A percentile compares a stretch with the other conserved stretches of the same genome.
phyloP scores from a whole-genome alignment of 495 filamentous ascomycete genomes.

The Elasticomyces elasticus region DNA sequence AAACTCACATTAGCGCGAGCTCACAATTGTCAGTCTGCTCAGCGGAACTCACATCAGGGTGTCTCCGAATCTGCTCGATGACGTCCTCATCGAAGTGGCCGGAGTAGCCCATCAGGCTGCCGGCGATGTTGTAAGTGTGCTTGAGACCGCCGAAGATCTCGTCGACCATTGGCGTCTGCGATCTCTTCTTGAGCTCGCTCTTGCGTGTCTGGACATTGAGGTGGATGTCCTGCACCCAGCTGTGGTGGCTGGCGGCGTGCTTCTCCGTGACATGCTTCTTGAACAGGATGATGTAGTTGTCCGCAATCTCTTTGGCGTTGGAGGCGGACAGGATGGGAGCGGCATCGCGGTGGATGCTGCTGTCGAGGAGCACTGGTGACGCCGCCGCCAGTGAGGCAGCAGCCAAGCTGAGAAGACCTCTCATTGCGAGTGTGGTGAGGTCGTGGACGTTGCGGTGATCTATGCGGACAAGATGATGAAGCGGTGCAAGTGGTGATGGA shows the following conservation, averaged over 20 bases:
- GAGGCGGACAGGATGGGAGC: conserved; percentile 80
- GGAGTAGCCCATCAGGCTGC: conserved; percentile 76
- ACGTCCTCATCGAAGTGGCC: conserved; percentile 90
- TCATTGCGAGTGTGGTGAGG: conserved; percentile 48
- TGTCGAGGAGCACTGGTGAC: conserved; percentile 61
- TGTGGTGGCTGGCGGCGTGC: conserved; percentile 65
- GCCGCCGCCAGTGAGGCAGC: conserved; percentile 47
- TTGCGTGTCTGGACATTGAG: conserved; percentile 44
- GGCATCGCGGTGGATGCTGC: conserved; percentile 72
- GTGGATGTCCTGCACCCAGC: conserved; percentile 85
- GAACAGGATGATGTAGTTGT: conserved; percentile 97
- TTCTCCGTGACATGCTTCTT: conserved; percentile 77
- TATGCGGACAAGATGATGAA: neutral
- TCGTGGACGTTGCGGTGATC: neutral
- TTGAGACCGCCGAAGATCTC: conserved; percentile 77
- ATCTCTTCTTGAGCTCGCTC: conserved; percentile 81
- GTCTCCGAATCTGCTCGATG: conserved; percentile 87
- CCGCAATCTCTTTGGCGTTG: conserved; percentile 65
- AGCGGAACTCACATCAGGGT: conserved; percentile 80
- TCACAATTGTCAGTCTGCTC: neutral
- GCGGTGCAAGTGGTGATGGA: neutral
- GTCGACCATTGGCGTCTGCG: conserved; percentile 59
- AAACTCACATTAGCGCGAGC: conserved; percentile 9
- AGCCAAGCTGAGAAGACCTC: conserved; percentile 55
- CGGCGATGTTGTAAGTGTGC: conserved; percentile 88